Evolutionary conservation across 1,284 basidiomycete genomes (phyloP), one percentile per base, ranked within the genome.

Genomic region (Moesziomyces sp.): DNA sequence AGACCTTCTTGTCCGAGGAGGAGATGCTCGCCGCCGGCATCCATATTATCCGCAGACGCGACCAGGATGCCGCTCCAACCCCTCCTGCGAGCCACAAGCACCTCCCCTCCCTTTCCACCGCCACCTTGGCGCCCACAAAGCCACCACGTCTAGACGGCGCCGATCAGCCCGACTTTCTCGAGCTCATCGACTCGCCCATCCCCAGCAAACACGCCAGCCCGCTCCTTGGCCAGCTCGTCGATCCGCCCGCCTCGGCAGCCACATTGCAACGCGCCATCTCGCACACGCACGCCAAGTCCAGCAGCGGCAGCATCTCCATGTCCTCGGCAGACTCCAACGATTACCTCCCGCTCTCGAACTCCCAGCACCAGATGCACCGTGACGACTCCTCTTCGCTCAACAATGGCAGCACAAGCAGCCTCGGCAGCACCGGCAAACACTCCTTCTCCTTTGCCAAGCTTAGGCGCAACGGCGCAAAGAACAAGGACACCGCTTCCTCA

Each of bases 1-100:
- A 68, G 42, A 74, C 67, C 1, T 71, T 58, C 16, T 24, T 71
- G 40, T 58, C 58, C n/a, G 72, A 74, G 44, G 42, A 74, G 42
- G 67, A 74, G 46, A 74, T 74, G 67, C 48, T 63, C 1, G 72
- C 63, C 19, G 72, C 72, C 24, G 72, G 72, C 14, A 68, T 74
- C 19, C 72, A 74, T 46, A 57, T 74, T 47, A 74, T 74, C 30
- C 58, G 63, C 9, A 59, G 72, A 8, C 58, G 62, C 14, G 60
- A 63, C 44, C 24, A 21, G 18, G 52, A 57, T 7, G 38, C 43
- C 18, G 11, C 52, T 24, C 21, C 46, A 11, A n/a, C 58, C 6
- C 30, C 65, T 4, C 38, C 55, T 13, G 23, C 52, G 5, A 55
- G 47, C 50, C 47, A 50, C 19, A 58, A 57, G 34, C 49, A 64